phyloP scores from a whole-genome alignment of 169 alveolate genomes.

The Plasmodium inui region DNA sequence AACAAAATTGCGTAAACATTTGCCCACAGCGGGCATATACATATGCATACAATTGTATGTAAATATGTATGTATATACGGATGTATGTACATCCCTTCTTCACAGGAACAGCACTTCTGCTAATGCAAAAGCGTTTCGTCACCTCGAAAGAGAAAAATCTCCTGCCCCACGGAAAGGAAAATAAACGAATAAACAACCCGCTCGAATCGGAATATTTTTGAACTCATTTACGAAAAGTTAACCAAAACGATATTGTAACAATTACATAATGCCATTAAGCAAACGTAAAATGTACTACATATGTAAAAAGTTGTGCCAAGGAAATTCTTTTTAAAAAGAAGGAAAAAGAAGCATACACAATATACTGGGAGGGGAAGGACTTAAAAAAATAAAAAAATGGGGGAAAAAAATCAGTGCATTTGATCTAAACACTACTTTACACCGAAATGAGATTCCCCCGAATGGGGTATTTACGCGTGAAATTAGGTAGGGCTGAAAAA shows the following conservation, averaged over 20 bases:
- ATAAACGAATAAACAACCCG: background rate
- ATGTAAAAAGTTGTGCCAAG: slow-evolving; percentile 1
- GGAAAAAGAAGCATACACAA: background rate
- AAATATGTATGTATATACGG: too few relatives aligned
- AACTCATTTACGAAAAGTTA: background rate
- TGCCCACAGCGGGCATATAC: background rate
- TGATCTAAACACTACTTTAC: background rate
- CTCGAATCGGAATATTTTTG: background rate
- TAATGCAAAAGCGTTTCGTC: background rate
- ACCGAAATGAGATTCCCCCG: background rate
- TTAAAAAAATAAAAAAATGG: slow-evolving; percentile 35
- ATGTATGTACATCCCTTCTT: background rate
- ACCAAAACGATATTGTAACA: background rate
- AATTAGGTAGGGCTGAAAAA: background rate
- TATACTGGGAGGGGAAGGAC: background rate
- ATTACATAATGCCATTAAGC: slow-evolving; percentile 1
- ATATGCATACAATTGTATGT: background rate
- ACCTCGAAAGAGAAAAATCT: background rate
- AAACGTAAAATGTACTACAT: slow-evolving; percentile 1
- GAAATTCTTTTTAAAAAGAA: background rate
- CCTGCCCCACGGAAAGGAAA: background rate
- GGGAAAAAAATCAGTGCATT: background rate
- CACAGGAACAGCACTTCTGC: background rate
- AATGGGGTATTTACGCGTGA: background rate
- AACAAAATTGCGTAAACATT: background rate